phyloP scores from a whole-genome alignment of 345 rosid species.

The Populus simonii region DNA sequence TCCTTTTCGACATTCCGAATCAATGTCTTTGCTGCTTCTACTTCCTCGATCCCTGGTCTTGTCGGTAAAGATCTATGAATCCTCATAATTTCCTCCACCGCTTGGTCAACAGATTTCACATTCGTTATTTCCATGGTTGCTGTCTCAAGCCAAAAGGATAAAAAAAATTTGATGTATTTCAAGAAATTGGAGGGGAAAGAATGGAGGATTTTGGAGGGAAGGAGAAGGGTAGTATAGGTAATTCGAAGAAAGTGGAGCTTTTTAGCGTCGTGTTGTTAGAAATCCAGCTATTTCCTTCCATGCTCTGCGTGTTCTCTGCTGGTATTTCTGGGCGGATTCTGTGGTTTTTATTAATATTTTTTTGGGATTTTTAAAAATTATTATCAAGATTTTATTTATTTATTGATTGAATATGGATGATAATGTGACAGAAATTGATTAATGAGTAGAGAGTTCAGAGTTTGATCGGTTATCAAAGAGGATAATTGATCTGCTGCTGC shows the following conservation, averaged over 20 bases:
- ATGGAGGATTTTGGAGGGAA: neutral
- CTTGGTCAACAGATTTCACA: slow-evolving; percentile 46
- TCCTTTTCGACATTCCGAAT: slow-evolving; percentile 75
- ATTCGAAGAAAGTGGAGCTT: neutral
- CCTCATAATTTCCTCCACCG: slow-evolving; percentile 80
- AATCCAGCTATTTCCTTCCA: slow-evolving; percentile 32
- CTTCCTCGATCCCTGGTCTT: slow-evolving; percentile 74
- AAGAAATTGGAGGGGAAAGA: neutral
- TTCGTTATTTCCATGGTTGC: slow-evolving; percentile 36
- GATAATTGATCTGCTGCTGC: neutral
- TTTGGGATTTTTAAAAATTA: neutral
- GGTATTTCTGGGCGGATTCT: slow-evolving; percentile 13
- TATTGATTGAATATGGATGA: neutral
- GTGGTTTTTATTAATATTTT: slow-evolving; percentile 3
- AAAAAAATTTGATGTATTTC: neutral
- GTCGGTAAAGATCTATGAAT: slow-evolving; percentile 75
- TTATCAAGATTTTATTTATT: neutral
- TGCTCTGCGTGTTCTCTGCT: slow-evolving; percentile 2
- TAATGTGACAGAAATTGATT: neutral
- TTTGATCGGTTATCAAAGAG: too few relatives aligned
- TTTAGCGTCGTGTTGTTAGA: neutral
- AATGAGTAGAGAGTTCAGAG: neutral
- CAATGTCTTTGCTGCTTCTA: slow-evolving; percentile 64
- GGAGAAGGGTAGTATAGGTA: neutral
- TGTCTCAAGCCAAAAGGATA: too few relatives aligned